Base-by-base conservation (phyloP, 2,329 filamentous ascomycete genomes). In the Fusarium bactridioides region DNA sequence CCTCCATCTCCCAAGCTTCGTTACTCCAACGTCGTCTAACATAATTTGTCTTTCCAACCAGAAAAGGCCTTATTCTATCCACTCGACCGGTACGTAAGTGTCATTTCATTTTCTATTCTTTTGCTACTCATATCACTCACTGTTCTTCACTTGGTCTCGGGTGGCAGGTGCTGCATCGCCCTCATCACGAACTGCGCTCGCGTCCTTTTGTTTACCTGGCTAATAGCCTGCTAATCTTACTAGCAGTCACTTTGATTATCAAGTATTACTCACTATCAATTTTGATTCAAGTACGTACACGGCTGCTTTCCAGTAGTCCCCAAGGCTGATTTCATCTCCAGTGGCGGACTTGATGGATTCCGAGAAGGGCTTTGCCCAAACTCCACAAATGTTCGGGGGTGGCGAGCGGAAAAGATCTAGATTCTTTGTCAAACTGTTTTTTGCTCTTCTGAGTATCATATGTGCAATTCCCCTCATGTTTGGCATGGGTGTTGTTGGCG, bases 291-390 rank as follows among this genome's bases (percentile, higher is more conserved):
- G 69, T 75, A 75, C 27, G 69, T 19, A 29, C 29, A 19, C 23
- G 6, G 21, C 33, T 58, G 47, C 38, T 41, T 47, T 37, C 35
- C 25, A 33, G 50, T 35, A 21, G 27, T 11, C 43, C 13, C n/a
- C n/a, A 31, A 33, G 27, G 58, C 72, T 79, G 57, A 79, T 51
- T 50, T 15, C 35, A 15, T 43, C 23, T 13, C 27, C 29, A 80
- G 78, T 79, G 76, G 67, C 77, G 48, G 68, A 64, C 38, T 75
- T 77, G 71, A 78, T 76, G 65, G 78, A 79, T 61, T 51, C 66
- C 43, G 78, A 79, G 51, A 75, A 76, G 48, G 76, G 67, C 48
- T 61, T 72, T 48, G 54, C 19, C 50, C 33, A 64, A 51, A 25
- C 43, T 40, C 63, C 64, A 38, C 51, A 56, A 44, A 48, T 56